Percentiles rank a stretch among this genome's conserved stretches.
phyloP scores from a whole-genome alignment of 805 yeast genomes.

The Candida nemodendra region DNA sequence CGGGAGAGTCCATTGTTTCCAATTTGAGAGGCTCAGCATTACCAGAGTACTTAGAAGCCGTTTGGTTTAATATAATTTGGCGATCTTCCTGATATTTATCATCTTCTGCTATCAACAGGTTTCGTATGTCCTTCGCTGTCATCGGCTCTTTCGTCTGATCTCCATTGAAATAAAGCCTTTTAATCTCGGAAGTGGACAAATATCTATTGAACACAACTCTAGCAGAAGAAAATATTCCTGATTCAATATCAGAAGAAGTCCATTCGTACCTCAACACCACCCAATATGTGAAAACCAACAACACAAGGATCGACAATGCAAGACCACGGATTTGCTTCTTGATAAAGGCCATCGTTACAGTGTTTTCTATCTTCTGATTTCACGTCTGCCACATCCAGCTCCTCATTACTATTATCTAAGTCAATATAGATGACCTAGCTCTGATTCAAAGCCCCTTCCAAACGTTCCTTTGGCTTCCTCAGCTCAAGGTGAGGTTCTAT shows the following conservation, averaged over 20 bases:
- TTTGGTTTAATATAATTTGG: slow-evolving; percentile 5
- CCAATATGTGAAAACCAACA: slow-evolving; percentile 3
- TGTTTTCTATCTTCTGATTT: too few relatives aligned
- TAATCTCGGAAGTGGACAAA: slow-evolving; percentile 6
- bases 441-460: too few relatives aligned
- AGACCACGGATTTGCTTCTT: background rate
- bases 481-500: too few relatives aligned
- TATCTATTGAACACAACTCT: slow-evolving; percentile 6
- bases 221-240: slow-evolving; percentile 5
- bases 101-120: slow-evolving; percentile 13
- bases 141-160: slow-evolving; percentile 11
- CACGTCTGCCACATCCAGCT: too few relatives aligned
- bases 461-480: too few relatives aligned
- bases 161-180: slow-evolving; percentile 14
- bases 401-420: too few relatives aligned
- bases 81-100: slow-evolving; percentile 13
- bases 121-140: slow-evolving; percentile 12
- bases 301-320: slow-evolving; percentile 1
- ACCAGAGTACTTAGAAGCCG: background rate
- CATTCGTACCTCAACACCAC: slow-evolving; percentile 7
- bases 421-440: too few relatives aligned
- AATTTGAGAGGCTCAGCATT: slow-evolving; percentile 1
- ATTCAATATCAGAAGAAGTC: slow-evolving; percentile 6
- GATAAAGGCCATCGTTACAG: too few relatives aligned
- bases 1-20: too few relatives aligned